phyloP scores from a whole-genome alignment of 108 stramenopile species.

The Seminavis robusta region DNA sequence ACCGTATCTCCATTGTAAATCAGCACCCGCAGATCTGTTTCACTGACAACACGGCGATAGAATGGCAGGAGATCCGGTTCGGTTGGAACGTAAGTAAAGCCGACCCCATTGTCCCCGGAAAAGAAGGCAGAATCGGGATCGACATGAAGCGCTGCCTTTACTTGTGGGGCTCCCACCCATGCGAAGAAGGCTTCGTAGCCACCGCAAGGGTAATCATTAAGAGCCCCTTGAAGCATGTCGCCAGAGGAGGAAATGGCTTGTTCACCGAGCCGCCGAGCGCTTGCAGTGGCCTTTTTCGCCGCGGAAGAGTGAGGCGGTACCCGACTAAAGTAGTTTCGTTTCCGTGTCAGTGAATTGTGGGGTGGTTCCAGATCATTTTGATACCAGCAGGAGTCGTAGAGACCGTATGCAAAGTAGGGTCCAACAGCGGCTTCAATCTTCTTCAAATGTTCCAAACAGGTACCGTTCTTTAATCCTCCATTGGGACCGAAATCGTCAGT shows the following conservation, averaged over 20 bases:
- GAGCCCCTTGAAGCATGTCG: slow-evolving; percentile 24
- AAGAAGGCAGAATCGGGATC: slow-evolving; percentile 34
- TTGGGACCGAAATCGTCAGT: too few relatives aligned
- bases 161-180: slow-evolving; percentile 10
- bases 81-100: slow-evolving; percentile 66
- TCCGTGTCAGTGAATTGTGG: not conserved
- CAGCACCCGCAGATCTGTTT: slow-evolving; percentile 40
- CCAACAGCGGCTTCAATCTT: slow-evolving; percentile 35
- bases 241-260: not conserved
- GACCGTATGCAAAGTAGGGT: slow-evolving; percentile 67
- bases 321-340: not conserved
- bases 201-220: slow-evolving; percentile 51
- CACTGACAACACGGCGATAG: slow-evolving; percentile 34
- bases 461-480: too few relatives aligned
- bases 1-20: slow-evolving; percentile 87
- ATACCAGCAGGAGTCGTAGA: slow-evolving; percentile 75
- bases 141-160: slow-evolving; percentile 62
- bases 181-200: not conserved
- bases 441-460: slow-evolving; percentile 44
- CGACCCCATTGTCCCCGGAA: slow-evolving; percentile 60
- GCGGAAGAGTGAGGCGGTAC: too few relatives aligned
- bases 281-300: too few relatives aligned
- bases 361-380: slow-evolving; percentile 25
- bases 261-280: not conserved
- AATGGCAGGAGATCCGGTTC: slow-evolving; percentile 58